Percentiles rank a stretch among this genome's conserved stretches.
These are phyloP conservation scores for Rhytidhysteron rufulum DNA, from an alignment of 2,329 filamentous ascomycete genomes.

Conservation along the genomic window DNA sequence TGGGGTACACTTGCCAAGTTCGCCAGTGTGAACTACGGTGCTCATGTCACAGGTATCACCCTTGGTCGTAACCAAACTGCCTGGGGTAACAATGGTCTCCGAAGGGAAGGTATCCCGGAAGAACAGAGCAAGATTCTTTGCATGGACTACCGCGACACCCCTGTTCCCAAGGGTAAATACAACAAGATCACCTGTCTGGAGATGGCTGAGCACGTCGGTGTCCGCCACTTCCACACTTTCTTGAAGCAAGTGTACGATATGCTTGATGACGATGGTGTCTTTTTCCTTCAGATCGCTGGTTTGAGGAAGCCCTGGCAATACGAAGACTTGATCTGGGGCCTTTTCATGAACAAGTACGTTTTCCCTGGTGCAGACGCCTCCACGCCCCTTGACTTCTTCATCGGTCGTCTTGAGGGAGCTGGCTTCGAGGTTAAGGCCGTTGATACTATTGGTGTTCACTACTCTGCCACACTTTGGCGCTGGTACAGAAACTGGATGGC, in stretches of 20 bases:
- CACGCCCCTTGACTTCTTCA: conserved; percentile 83
- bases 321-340: conserved; percentile 94
- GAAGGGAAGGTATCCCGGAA: conserved; percentile 76
- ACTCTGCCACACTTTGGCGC: conserved; percentile 92
- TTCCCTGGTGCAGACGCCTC: conserved; percentile 97
- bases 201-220: conserved; percentile 98
- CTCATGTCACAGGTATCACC: conserved; percentile 81
- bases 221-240: conserved; percentile 80
- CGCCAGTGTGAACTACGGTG: conserved; percentile 87
- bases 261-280: conserved; percentile 92
- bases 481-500: conserved; percentile 99
- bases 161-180: conserved; percentile 72
- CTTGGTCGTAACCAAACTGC: conserved; percentile 94
- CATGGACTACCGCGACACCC: conserved; percentile 96
- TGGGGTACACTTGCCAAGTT: conserved; percentile 97
- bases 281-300: conserved; percentile 94
- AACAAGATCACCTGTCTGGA: conserved; percentile 96
- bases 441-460: conserved; percentile 94
- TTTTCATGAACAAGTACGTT: conserved; percentile 99
- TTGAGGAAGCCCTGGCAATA: conserved; percentile 95
- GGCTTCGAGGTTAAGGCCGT: conserved; percentile 88
- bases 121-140: conserved; percentile 89
- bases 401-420: conserved; percentile 78
- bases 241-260: conserved; percentile 86
- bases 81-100: conserved; percentile 89